Conservation (phyloP, 106 monocot genomes). For the Platanthera guangdongensis region DNA sequence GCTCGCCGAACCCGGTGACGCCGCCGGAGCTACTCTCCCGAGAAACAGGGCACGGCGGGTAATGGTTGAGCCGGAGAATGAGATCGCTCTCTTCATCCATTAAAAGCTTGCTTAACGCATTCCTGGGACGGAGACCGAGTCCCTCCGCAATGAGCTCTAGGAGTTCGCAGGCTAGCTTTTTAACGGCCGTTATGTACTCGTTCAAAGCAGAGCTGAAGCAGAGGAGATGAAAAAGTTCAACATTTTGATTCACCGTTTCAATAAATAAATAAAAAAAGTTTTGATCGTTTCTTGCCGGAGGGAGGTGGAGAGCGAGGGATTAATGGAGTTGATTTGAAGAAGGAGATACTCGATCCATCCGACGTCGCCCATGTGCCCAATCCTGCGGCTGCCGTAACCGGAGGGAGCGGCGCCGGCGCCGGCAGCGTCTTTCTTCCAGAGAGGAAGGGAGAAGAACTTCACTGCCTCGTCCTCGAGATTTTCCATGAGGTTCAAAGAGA, state of each 20-base stretch:
- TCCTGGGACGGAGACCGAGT: constrained; percentile 29
- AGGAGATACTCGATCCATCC: constrained; percentile 94
- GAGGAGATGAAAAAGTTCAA: background rate
- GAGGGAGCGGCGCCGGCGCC: constrained; percentile 15
- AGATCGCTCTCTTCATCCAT: constrained; percentile 50
- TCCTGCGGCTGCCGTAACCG: constrained; percentile 74
- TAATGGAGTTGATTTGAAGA: constrained; percentile 19
- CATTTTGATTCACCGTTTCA: background rate
- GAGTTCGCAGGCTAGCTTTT: constrained; percentile 45
- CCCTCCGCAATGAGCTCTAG: constrained; percentile 70
- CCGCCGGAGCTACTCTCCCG: constrained; percentile 12
- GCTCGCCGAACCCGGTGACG: constrained; percentile 72
- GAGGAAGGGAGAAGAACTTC: constrained; percentile 47
- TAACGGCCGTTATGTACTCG: constrained; percentile 45
- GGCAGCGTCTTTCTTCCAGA: constrained; percentile 37
- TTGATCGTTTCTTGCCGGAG: constrained; percentile 22
- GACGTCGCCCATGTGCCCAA: constrained; percentile 67
- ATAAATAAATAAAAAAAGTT: background rate
- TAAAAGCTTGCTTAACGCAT: constrained; percentile 44
- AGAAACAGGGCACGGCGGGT: constrained; percentile 51
- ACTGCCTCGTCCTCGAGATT: constrained; percentile 38
- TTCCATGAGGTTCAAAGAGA: constrained; percentile 22
- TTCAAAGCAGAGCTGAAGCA: constrained; percentile 39
- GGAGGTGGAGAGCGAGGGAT: constrained; percentile 6
- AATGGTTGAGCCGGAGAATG: constrained; percentile 69